Base-by-base conservation (phyloP, 2,329 filamentous ascomycete genomes). In the Apiospora koreana region DNA sequence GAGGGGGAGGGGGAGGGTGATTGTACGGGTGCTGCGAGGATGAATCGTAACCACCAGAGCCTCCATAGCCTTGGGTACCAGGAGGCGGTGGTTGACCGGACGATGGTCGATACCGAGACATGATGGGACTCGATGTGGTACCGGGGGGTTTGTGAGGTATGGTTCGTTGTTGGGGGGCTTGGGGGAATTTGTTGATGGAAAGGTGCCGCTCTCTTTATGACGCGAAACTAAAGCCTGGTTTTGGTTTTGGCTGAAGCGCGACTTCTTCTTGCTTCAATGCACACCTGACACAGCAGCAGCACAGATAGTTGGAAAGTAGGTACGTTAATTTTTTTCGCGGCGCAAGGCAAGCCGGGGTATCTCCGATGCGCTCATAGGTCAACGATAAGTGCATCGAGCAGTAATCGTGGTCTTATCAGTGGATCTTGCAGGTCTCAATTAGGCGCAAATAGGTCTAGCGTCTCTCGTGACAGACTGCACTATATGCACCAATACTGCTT, bases 31-130 rank as follows among this genome's bases (percentile, higher is more conserved):
- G 50, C 14, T 54, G 25, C 23, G 46, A 25, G n/a, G 58, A 64
- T 41, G 58, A 64, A 16, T 21, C 62, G 35, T 65, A 42, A 42
- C 62, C 35, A 23, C 41, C 35, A 42, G 62, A 9, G 14, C 31
- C 62, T 25, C 64, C 64, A 21, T 62, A 62, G 31, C 54, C 54
- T 7, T 62, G 54, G 28, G 21, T 18, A n/a, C 16, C 16, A 62
- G 54, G 54, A 23, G 54, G 64, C 64, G 64, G 64, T n/a, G 64
- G 64, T 35, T 66, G 64, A 21, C 64, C 64, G 3, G 64, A 66
- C 14, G 38, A 45, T 31, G 38, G 64, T 21, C 64, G 38, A 66
- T 66, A 66, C 18, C 64, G 38, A 21, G 64, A 66, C 64, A 66
- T 66, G 25, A 21, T 43, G n/a, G 42, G 3, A n/a, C 12, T 66